Evolutionary conservation across 2,329 filamentous ascomycete species (phyloP).

Genomic region (Aspergillus neoniger): DNA sequence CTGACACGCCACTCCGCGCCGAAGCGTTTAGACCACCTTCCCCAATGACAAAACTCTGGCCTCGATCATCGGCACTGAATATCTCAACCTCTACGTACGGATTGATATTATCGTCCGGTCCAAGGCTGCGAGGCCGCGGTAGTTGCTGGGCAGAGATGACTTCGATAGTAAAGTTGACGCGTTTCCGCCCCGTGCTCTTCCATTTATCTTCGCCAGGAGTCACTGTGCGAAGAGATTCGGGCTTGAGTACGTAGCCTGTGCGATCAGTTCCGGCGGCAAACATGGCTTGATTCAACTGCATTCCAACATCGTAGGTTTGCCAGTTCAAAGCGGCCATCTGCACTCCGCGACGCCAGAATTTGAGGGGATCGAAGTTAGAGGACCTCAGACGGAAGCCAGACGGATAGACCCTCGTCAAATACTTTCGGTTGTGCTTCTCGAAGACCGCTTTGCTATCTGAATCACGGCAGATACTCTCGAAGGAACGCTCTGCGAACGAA

Average conservation of each 20-base stretch:
- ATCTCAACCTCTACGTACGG: constrained; percentile 95
- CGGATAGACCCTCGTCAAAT: constrained; percentile 93
- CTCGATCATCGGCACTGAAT: constrained; percentile 89
- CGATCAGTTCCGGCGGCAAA: constrained; percentile 85
- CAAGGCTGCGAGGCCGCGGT: constrained; percentile 74
- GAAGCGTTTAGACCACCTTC: constrained; percentile 68
- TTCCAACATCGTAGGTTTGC: constrained; percentile 95
- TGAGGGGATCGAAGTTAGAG: constrained; percentile 90
- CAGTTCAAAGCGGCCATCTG: constrained; percentile 98
- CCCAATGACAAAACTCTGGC: constrained; percentile 68
- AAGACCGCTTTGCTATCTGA: constrained; percentile 75
- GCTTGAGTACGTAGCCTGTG: constrained; percentile 92
- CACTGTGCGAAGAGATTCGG: constrained; percentile 69
- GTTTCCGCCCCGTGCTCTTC: constrained; percentile 72
- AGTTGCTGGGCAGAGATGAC: constrained; percentile 94
- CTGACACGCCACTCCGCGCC: constrained; percentile 64
- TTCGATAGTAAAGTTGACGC: constrained; percentile 81
- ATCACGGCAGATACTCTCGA: constrained; percentile 76
- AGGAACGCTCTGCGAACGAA: constrained; percentile 88
- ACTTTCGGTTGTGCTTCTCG: constrained; percentile 86
- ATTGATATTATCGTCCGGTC: constrained; percentile 75
- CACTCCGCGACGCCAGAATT: constrained; percentile 91
- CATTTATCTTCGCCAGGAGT: constrained; percentile 32
- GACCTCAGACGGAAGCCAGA: constrained; percentile 78
- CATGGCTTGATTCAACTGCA: constrained; percentile 98